A percentile compares a stretch with the other conserved stretches of the same genome.
Evolutionary conservation across 2,329 filamentous ascomycete species (phyloP).

Genomic region (Didymella arachidicola): DNA sequence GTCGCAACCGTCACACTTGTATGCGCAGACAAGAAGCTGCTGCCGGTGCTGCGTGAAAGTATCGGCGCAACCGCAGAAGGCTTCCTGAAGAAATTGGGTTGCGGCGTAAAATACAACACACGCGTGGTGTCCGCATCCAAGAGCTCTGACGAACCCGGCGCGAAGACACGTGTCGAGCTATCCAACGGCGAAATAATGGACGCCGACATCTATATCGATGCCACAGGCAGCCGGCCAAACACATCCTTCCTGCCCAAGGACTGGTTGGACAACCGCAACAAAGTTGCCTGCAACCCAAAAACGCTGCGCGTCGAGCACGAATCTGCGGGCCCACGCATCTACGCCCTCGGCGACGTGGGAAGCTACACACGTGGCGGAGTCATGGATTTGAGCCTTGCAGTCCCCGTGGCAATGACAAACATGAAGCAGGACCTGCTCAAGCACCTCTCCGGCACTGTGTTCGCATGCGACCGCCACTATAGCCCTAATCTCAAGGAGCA

Average conservation of each 20-base stretch:
- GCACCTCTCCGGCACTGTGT: constrained; percentile 34
- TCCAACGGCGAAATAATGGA: constrained; percentile 58
- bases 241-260: constrained; percentile 60
- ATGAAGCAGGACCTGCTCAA: constrained; percentile 57
- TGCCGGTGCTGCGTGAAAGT: constrained; percentile 54
- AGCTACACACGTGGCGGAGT: constrained; percentile 56
- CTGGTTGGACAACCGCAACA: constrained; percentile 59
- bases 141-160: constrained; percentile 42
- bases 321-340: constrained; percentile 54
- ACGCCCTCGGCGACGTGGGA: constrained; percentile 60
- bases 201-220: constrained; percentile 63
- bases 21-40: constrained; percentile 54
- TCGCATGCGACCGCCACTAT: constrained; percentile 45
- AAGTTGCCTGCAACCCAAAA: constrained; percentile 58
- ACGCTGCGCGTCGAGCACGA: constrained; percentile 58
- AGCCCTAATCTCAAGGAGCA: constrained; percentile 43
- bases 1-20: constrained; percentile 57
- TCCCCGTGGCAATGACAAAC: constrained; percentile 57
- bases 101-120: constrained; percentile 55
- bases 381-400: constrained; percentile 52
- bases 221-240: constrained; percentile 61
- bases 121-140: constrained; percentile 42
- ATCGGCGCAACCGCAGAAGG: constrained; percentile 57
- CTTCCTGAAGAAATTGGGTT: constrained; percentile 57
- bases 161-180: constrained; percentile 54